Base-by-base conservation (phyloP, 116 monocot species). In the Zostera marina region DNA sequence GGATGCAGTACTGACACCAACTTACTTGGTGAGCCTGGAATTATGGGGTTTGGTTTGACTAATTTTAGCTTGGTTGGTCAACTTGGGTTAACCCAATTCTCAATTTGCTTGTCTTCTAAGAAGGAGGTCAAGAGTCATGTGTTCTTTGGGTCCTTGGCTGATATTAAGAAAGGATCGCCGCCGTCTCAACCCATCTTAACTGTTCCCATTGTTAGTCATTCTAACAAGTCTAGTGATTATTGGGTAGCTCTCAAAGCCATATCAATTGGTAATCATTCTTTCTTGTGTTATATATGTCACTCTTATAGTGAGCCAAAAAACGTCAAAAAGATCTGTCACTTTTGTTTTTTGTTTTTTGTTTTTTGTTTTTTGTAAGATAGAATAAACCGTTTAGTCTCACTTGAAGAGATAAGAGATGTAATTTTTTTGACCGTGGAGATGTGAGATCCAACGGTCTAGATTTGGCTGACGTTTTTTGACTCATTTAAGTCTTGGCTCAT, bases 1-100 rank as follows among this genome's bases (percentile, higher is more conserved):
- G 58, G 58, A 16, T 58, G 58, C 17, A 32, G 24, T 1, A 58
- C n/a, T 8, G 19, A 41, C 58, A 42, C 58, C 40, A 58, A 8
- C 15, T 9, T 41, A 11, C 58, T 58, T 0, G 58, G 58, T 2
- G 42, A 58, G 39, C 58, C 58, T 42, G 58, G 58, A 9, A 41
- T 41, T 19, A 20, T 58, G 3, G 58, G 41, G 41, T 42, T 58
- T 19, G 17, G 41, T 9, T 7, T n/a, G 58, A 2, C 41, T 0
- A 19, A 41, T 9, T 15, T 58, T 16, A 17, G 17, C 42, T 19
- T 58, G 41, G 19, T 58, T 11, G 42, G 41, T 13, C 58, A 58
- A 19, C 15, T 42, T 7, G 41, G 58, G 32, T 16, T 58, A 11
- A 42, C 10, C 16, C 23, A 41, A 32, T 58, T 58, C 58, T 58